phyloP scores from a whole-genome alignment of 2,329 filamentous ascomycete genomes.

The Zarea fungicola region DNA sequence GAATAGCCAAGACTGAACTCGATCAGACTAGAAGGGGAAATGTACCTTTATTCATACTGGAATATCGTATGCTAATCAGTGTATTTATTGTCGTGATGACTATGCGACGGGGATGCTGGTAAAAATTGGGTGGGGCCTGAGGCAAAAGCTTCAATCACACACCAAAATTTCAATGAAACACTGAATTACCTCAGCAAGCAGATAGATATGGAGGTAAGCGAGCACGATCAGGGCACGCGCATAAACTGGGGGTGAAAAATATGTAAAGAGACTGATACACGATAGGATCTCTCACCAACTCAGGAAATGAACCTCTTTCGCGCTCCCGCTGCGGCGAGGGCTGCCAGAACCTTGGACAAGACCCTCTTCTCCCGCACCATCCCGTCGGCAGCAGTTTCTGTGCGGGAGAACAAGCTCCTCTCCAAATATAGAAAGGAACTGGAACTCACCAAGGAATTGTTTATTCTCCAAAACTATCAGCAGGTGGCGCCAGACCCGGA shows the following conservation, averaged over 20 bases:
- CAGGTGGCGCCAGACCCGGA: slow-evolving; percentile 61
- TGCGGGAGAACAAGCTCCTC: slow-evolving; percentile 72
- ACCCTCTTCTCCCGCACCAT: slow-evolving; percentile 75
- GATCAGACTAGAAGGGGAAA: too few species aligned
- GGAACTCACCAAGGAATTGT: slow-evolving; percentile 58
- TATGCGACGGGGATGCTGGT: not conserved
- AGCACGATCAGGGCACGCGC: not conserved
- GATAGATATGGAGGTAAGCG: slow-evolving; percentile 11
- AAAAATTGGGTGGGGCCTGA: slow-evolving; percentile 9
- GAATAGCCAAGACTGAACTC: too few species aligned
- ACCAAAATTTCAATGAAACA: slow-evolving; percentile 2
- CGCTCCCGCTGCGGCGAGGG: slow-evolving; percentile 69
- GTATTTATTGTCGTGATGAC: not conserved
- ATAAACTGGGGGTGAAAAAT: not conserved
- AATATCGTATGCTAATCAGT: too few species aligned
- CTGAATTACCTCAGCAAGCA: slow-evolving; percentile 1
- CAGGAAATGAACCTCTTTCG: slow-evolving; percentile 59
- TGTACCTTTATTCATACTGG: too few species aligned
- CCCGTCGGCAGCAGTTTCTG: slow-evolving; percentile 69
- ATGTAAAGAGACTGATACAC: not conserved
- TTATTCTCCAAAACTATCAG: slow-evolving; percentile 59
- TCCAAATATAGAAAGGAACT: slow-evolving; percentile 64
- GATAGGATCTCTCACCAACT: not conserved
- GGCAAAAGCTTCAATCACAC: slow-evolving; percentile 2
- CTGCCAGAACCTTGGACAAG: slow-evolving; percentile 75